Evolutionary conservation across 306 rosid genomes (phyloP).

Genomic region (Benincasa hispida): DNA sequence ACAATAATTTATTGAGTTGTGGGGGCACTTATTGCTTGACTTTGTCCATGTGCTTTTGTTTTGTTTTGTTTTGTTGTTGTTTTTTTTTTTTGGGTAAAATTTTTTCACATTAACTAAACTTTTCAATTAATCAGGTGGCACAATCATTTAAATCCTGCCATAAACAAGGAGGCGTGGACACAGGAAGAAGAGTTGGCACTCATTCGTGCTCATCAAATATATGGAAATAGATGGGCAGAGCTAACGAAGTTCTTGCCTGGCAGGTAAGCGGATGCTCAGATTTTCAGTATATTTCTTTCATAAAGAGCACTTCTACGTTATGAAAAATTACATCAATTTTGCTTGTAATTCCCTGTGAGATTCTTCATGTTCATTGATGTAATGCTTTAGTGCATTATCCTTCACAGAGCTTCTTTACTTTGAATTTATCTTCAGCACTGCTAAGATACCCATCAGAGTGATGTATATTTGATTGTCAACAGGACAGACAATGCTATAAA

Average conservation of each 20-base stretch:
- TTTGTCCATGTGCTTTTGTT: not conserved
- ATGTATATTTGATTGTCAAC: slow-evolving; percentile 36
- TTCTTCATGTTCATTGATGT: not conserved
- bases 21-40: not conserved
- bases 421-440: not conserved
- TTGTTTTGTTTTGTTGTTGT: too few species aligned
- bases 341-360: not conserved
- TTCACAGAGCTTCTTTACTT: not conserved
- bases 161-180: slow-evolving; percentile 99
- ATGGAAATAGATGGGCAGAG: slow-evolving; percentile 99
- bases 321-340: not conserved
- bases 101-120: not conserved
- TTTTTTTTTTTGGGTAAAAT: not conserved
- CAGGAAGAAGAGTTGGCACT: slow-evolving; percentile 96
- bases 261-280: slow-evolving; percentile 32
- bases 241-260: slow-evolving; percentile 88
- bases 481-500: slow-evolving; percentile 99
- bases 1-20: not conserved
- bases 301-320: not conserved
- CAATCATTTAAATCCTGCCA: slow-evolving; percentile 95
- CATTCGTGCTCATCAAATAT: slow-evolving; percentile 83
- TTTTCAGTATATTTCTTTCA: not conserved
- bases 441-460: not conserved
- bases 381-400: not conserved
- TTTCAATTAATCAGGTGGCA: slow-evolving; percentile 61